Conservation (phyloP, 2,329 filamentous ascomycete genomes). For the Cercospora sp. region DNA sequence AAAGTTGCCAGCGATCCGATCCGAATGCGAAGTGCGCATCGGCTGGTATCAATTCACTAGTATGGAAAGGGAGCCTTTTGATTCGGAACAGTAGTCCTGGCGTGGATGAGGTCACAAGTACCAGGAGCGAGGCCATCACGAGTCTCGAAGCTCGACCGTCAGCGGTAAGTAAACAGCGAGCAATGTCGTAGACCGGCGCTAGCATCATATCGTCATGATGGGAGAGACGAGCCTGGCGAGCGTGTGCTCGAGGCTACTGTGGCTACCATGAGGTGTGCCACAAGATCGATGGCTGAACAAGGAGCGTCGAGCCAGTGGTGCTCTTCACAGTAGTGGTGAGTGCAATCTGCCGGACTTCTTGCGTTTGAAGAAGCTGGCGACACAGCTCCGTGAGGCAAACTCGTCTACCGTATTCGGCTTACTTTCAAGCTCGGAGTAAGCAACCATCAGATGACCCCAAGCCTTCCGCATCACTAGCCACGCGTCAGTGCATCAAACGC, state of each 20-base stretch:
- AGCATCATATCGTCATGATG: neutral
- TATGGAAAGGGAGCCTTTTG: neutral
- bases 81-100: neutral
- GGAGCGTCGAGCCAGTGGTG: neutral
- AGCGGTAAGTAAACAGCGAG: neutral
- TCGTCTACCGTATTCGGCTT: neutral
- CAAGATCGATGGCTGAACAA: neutral
- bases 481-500: constrained; percentile 10
- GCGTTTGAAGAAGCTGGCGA: neutral
- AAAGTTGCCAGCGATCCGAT: neutral
- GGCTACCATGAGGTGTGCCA: neutral
- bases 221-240: neutral
- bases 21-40: neutral
- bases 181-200: neutral
- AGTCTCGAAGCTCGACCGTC: neutral
- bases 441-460: neutral
- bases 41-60: neutral
- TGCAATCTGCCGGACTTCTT: neutral
- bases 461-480: constrained; percentile 8
- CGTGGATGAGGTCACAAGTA: neutral
- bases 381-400: neutral
- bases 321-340: neutral
- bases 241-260: neutral
- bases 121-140: neutral
- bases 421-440: neutral